These are phyloP conservation scores for Lecanicillium sp. DNA, from an alignment of 2,329 filamentous ascomycete genomes.

Conservation along the genomic window DNA sequence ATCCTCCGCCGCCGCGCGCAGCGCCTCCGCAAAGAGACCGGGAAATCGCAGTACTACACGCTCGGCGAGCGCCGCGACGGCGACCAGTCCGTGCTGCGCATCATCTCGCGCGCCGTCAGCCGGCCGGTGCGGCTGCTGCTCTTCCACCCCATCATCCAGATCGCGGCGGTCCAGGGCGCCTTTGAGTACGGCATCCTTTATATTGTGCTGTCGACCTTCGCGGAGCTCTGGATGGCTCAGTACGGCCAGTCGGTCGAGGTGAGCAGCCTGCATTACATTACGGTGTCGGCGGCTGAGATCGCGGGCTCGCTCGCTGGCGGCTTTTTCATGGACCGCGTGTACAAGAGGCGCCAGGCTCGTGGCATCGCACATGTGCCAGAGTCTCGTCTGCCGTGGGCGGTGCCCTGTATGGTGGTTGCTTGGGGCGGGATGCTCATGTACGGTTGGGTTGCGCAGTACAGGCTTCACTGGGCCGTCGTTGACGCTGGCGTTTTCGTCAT, in stretches of 20 bases:
- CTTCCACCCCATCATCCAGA: conserved; percentile 56
- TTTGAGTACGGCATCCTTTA: conserved; percentile 59
- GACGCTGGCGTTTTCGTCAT: conserved; percentile 30
- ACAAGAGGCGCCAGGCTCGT: conserved; percentile 16
- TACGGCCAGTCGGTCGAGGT: conserved; percentile 53
- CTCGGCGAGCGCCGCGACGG: conserved; percentile 31
- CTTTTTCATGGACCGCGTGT: conserved; percentile 36
- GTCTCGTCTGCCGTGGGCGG: conserved; percentile 42
- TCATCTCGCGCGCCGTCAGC: conserved; percentile 34
- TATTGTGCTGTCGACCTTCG: conserved; percentile 57
- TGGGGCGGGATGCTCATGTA: conserved; percentile 35
- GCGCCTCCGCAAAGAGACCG: conserved; percentile 27
- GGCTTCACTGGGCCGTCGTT: conserved; percentile 32
- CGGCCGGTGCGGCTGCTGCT: conserved; percentile 51
- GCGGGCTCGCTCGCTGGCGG: conserved; percentile 44
- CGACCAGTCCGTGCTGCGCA: conserved; percentile 21
- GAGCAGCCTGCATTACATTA: conserved; percentile 59
- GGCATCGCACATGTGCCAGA: conserved; percentile 40
- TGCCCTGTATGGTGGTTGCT: conserved; percentile 37
- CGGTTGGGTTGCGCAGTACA: conserved; percentile 36
- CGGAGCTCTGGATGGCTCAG: conserved; percentile 46
- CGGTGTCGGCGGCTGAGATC: conserved; percentile 57
- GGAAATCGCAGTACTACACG: conserved; percentile 27
- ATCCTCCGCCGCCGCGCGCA: conserved; percentile 30
- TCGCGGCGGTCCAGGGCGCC: conserved; percentile 48